phyloP scores from a whole-genome alignment of 331 rosid species.

The Arachis monticola region DNA sequence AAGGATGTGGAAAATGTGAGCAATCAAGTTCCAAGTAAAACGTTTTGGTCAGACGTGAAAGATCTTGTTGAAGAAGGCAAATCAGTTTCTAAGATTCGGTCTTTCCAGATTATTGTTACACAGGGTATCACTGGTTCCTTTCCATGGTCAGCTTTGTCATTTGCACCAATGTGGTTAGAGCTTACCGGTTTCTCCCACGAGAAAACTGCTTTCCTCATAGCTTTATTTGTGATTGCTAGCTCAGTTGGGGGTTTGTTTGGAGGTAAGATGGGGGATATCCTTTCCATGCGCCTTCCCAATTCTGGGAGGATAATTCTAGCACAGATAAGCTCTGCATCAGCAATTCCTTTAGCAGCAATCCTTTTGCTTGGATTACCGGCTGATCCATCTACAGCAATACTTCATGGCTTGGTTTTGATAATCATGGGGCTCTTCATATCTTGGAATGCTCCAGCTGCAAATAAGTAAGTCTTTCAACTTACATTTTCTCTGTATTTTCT shows the following conservation, averaged over 20 bases:
- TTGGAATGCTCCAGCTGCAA: conserved; percentile 93
- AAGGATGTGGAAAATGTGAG: conserved; percentile 40
- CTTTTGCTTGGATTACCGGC: conserved; percentile 73
- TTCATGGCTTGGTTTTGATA: conserved; percentile 65
- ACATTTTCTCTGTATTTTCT: not conserved
- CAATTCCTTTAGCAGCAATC: conserved; percentile 80
- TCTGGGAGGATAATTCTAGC: conserved; percentile 90
- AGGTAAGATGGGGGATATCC: conserved; percentile 86
- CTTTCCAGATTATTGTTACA: conserved; percentile 90
- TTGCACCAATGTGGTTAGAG: conserved; percentile 96
- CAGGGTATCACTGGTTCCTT: conserved; percentile 96
- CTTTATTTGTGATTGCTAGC: conserved; percentile 69
- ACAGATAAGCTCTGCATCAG: conserved; percentile 89
- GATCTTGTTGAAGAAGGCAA: conserved; percentile 67
- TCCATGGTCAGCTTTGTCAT: conserved; percentile 93
- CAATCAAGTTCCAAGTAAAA: conserved; percentile 41
- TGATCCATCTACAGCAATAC: conserved; percentile 55
- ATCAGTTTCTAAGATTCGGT: conserved; percentile 70
- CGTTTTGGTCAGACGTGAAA: conserved; percentile 69
- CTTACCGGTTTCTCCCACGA: conserved; percentile 84
- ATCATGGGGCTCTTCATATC: conserved; percentile 78
- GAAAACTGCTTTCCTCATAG: conserved; percentile 79
- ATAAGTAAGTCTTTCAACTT: conserved; percentile 63
- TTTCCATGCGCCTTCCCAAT: conserved; percentile 69
- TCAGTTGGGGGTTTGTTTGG: conserved; percentile 91